phyloP scores from a whole-genome alignment of 495 filamentous ascomycete genomes.

The Barbatosphaeria neglecta region DNA sequence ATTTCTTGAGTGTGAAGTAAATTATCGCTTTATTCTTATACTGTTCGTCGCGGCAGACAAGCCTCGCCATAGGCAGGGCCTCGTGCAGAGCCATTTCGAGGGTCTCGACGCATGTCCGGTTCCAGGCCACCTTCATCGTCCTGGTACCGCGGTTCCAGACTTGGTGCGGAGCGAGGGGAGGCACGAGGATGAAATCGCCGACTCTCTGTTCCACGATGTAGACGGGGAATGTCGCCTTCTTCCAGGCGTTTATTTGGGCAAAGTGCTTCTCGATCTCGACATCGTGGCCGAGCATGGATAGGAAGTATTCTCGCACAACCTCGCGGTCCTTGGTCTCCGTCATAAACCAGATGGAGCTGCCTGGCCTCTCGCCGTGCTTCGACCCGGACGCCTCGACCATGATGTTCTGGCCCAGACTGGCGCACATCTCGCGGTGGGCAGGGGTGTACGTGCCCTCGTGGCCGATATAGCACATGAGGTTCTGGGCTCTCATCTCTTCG shows the following conservation, averaged over 20 bases:
- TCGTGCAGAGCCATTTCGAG: slow-evolving; percentile 74
- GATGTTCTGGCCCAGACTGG: slow-evolving; percentile 87
- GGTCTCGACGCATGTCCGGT: slow-evolving; percentile 87
- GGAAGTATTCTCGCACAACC: slow-evolving; percentile 81
- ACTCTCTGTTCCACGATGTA: slow-evolving; percentile 84
- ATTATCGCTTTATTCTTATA: slow-evolving; percentile 98
- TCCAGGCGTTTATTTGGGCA: slow-evolving; percentile 86
- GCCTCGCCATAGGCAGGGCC: slow-evolving; percentile 71
- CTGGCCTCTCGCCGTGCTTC: slow-evolving; percentile 58
- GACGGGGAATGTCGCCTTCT: slow-evolving; percentile 79
- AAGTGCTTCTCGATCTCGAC: slow-evolving; percentile 95
- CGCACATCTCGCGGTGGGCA: slow-evolving; percentile 96
- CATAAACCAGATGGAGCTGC: slow-evolving; percentile 97
- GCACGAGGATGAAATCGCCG: slow-evolving; percentile 92
- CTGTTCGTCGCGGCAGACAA: slow-evolving; percentile 96
- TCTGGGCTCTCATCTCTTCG: slow-evolving; percentile 73
- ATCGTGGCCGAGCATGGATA: slow-evolving; percentile 82
- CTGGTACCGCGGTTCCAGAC: slow-evolving; percentile 95
- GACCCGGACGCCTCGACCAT: slow-evolving; percentile 86
- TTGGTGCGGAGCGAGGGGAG: slow-evolving; percentile 93
- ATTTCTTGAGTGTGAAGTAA: slow-evolving; percentile 70
- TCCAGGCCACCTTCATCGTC: slow-evolving; percentile 97
- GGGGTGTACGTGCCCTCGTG: slow-evolving; percentile 97
- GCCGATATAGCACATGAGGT: slow-evolving; percentile 96
- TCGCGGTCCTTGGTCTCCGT: slow-evolving; percentile 83